Base-by-base conservation (phyloP, 202 grass and related monocot genomes). In the Saccharum hybrid region DNA sequence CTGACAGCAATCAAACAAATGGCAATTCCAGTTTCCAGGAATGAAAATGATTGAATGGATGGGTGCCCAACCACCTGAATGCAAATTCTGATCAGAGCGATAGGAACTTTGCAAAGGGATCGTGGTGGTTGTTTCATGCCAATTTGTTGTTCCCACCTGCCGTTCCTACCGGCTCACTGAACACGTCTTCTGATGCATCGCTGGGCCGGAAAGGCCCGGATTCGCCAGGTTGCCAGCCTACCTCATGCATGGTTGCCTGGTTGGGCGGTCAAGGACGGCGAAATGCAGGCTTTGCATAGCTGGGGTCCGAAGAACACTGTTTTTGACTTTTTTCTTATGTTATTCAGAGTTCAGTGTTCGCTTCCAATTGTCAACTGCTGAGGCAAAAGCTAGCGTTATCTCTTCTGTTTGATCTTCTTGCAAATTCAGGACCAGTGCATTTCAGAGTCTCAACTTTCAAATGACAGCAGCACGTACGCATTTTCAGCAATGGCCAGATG, bases 61-160 rank as follows among this genome's bases (percentile, higher is more conserved):
- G 36, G 26, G 21, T 36, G 45, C 21, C 38, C 74, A 90, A 46
- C 79, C 38, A 45, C 68, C 77, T 60, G 31, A 37, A 36, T 14
- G 66, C 34, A 6, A 52, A 36, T 15, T 86, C 63, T 42, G 22
- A 76, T 69, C 68, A 23, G 40, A 28, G 76, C 1, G 66, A 63
- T 79, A 54, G 61, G 74, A 82, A 63, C 59, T 74, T 68, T 15
- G 38, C 31, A 16, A 38, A 38, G 72, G 73, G 83, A 90, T 86
- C 45, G 10, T 66, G 22, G 77, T 77, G 77, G 82, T 66, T 85
- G 82, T 18, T 49, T 71, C 30, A 22, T 71, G 51, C 41, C 23
- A n/a, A 79, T 78, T 83, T 80, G 84, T 63, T 86, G 88, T 86
- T 90, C 88, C 19, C 83, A 86, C 68, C 83, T 86, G 74, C 74